Evolutionary conservation across 306 rosid species (phyloP).

Genomic region (Dalbergia oliveri): DNA sequence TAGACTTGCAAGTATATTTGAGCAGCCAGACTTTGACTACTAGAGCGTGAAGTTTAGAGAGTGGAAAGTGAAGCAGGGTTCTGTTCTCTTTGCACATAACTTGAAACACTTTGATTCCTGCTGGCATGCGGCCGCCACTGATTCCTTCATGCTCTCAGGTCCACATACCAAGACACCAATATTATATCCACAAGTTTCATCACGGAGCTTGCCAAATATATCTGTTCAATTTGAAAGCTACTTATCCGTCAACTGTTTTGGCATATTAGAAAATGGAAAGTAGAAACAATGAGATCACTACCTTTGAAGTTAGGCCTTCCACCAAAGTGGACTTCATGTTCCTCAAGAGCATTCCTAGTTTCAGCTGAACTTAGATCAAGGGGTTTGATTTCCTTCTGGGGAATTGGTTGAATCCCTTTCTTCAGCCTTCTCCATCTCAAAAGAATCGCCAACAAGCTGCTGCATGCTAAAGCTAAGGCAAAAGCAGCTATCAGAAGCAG

Average conservation of each 20-base stretch:
- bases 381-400: conserved; percentile 50
- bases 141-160: conserved; percentile 81
- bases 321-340: conserved; percentile 81
- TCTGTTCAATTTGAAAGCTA: conserved; percentile 55
- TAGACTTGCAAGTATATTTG: neutral
- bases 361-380: conserved; percentile 56
- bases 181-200: conserved; percentile 59
- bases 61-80: conserved; percentile 68
- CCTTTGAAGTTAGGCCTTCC: conserved; percentile 84
- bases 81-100: conserved; percentile 51
- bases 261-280: neutral
- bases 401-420: conserved; percentile 55
- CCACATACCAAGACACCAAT: conserved; percentile 85
- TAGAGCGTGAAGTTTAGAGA: conserved; percentile 85
- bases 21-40: conserved; percentile 31
- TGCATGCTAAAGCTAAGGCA: conserved; percentile 56
- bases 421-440: conserved; percentile 73
- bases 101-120: conserved; percentile 53
- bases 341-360: conserved; percentile 61
- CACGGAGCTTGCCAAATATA: conserved; percentile 58
- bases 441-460: conserved; percentile 55
- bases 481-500: conserved; percentile 70
- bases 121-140: conserved; percentile 65
- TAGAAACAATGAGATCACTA: conserved; percentile 27
- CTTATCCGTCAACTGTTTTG: neutral